Base-by-base conservation (phyloP, 148 eudicot genomes). In the Fagopyrum esculentum region DNA sequence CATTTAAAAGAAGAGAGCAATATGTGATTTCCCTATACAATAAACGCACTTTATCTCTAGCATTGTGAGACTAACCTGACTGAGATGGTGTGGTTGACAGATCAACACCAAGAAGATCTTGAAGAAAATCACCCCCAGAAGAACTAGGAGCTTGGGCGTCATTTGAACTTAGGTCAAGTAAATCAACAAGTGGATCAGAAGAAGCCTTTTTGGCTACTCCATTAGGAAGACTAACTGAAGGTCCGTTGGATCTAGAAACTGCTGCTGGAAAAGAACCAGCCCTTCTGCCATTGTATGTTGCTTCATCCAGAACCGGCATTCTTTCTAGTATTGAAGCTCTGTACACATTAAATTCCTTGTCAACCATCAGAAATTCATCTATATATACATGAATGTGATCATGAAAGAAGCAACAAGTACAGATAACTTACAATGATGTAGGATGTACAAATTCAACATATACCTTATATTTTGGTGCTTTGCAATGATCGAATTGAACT, bases 271-370 rank as follows among this genome's bases (percentile, higher is more conserved):
- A 82, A 49, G 97, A 89, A 79, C 97, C 98, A 76, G 85, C 88
- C 78, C 79, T 95, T 79, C 81, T 95, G 72, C 89, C 97, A 71
- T 86, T 87, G 81, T 77, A 89, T 68, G 93, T 95, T 74, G 96
- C 92, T 85, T 95, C 98, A 81, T 95, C 98, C 73, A 95, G 90
- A 66, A 92, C 97, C 55, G 98, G 98, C 98, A 95, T 92, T 81
- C 93, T 86, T 81, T 95, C 98, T 66, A 92, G 88, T 76, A 95
- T 82, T 17, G 89, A 72, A 81, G 96, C 84, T 89, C 98, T 95
- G 84, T 45, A 77, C 47, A 12, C 71, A 40, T 66, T 66, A 40
- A 40, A 9, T 29, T 9, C 16, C n/a, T 63, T 63, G 69, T 63
- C 69, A 63, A 63, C 44, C 15, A 40, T 40, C 45, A 35, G 45